Evolutionary conservation across 495 filamentous ascomycete genomes (phyloP).

Genomic region (Baudoinia panamericana): DNA sequence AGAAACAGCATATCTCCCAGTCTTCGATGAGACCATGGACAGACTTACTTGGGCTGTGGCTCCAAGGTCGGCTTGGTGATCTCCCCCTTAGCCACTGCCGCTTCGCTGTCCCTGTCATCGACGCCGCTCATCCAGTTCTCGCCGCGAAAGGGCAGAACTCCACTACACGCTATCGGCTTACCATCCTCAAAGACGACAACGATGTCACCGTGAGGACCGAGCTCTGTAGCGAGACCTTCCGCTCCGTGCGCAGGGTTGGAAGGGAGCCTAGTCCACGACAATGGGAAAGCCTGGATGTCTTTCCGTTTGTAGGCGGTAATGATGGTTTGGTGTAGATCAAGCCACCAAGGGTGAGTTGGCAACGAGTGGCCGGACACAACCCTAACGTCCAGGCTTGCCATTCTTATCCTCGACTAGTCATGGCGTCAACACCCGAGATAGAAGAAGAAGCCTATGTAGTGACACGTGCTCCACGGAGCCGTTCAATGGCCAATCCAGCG

Average conservation of each 20-base stretch:
- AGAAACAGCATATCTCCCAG: slow-evolving; percentile 11
- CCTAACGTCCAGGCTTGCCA: background rate
- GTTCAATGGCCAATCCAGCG: too few species aligned
- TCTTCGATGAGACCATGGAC: too few species aligned
- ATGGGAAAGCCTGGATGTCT: slow-evolving; percentile 8
- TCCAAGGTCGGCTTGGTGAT: background rate
- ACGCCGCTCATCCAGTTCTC: background rate
- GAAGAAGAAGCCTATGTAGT: too few species aligned
- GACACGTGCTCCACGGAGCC: too few species aligned
- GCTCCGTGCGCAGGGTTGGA: slow-evolving; percentile 1
- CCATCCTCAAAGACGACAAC: slow-evolving; percentile 4
- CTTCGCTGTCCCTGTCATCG: background rate
- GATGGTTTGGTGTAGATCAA: background rate
- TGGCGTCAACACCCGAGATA: too few species aligned
- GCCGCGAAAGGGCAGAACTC: slow-evolving; percentile 2
- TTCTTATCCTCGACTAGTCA: too few species aligned
- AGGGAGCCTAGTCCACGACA: slow-evolving; percentile 6
- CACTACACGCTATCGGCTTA: slow-evolving; percentile 7
- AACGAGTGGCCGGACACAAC: background rate
- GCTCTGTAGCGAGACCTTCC: slow-evolving; percentile 4
- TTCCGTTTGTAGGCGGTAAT: slow-evolving; percentile 1
- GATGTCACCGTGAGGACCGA: background rate
- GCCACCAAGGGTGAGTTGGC: slow-evolving; percentile 7
- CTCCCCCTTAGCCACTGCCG: background rate
- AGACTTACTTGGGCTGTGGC: too few species aligned